A percentile compares a stretch with the other conserved stretches of the same genome.
Evolutionary conservation across 306 rosid species (phyloP).

Genomic region (Luffa aegyptiaca): DNA sequence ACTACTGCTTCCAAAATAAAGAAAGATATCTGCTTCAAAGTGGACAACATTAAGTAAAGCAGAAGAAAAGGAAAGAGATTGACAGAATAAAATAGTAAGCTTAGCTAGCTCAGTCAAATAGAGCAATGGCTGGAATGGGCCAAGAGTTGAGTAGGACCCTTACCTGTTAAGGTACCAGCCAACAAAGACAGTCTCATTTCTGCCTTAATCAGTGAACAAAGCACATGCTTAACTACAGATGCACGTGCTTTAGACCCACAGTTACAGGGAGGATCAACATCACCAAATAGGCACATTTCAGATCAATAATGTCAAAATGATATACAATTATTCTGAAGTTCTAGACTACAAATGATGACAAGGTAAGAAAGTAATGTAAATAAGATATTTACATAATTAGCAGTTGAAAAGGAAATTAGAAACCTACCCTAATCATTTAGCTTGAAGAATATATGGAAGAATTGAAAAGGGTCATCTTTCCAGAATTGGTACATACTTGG

Average conservation of each 20-base stretch:
- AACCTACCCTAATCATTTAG: background rate
- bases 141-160: slow-evolving; percentile 35
- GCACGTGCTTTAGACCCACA: slow-evolving; percentile 43
- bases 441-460: background rate
- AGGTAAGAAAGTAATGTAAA: background rate
- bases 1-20: background rate
- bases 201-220: slow-evolving; percentile 26
- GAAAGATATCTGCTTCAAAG: background rate
- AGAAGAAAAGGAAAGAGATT: background rate
- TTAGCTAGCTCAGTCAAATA: background rate
- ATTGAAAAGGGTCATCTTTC: background rate
- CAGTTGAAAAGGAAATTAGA: background rate
- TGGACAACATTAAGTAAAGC: background rate
- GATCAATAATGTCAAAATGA: slow-evolving; percentile 9
- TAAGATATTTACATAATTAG: background rate
- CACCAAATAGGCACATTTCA: slow-evolving; percentile 4
- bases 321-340: background rate
- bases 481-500: background rate
- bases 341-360: background rate
- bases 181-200: slow-evolving; percentile 27
- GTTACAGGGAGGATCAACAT: slow-evolving; percentile 4
- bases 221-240: slow-evolving; percentile 49
- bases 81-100: background rate
- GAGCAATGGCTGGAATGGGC: slow-evolving; percentile 9
- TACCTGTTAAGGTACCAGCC: slow-evolving; percentile 30